phyloP scores from a whole-genome alignment of 1,139 yeast species.

The Suhomyces atakaporum region DNA sequence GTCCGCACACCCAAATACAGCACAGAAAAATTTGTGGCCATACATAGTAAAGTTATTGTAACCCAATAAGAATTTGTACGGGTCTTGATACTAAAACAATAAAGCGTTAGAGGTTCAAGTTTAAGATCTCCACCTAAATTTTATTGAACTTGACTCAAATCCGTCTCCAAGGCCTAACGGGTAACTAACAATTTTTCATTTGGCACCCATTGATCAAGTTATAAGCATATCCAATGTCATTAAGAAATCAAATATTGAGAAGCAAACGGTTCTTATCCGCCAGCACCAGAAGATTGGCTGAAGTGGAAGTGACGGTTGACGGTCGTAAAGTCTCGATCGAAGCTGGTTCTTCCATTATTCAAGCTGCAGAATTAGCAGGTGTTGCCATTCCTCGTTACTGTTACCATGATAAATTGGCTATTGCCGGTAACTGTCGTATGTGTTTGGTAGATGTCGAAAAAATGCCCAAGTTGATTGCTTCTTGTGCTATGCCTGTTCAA shows the following conservation, averaged over 20 bases:
- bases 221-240: conserved; percentile 12
- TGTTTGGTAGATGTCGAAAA: conserved; percentile 88
- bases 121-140: not conserved
- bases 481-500: conserved; percentile 90
- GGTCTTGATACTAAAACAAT: conserved; percentile 3
- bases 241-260: conserved; percentile 28
- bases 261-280: conserved; percentile 35
- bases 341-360: conserved; percentile 86
- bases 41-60: conserved; percentile 9
- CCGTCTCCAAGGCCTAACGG: conserved; percentile 1
- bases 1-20: conserved; percentile 10
- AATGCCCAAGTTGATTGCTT: conserved; percentile 88
- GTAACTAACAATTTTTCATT: conserved; percentile 2
- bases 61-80: conserved; percentile 7
- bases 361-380: conserved; percentile 92
- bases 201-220: conserved; percentile 7
- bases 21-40: conserved; percentile 17
- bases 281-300: conserved; percentile 40
- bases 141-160: conserved; percentile 2
- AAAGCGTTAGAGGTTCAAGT: conserved; percentile 3
- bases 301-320: conserved; percentile 76
- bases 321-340: conserved; percentile 77
- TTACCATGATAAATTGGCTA: conserved; percentile 86
- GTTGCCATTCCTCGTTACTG: conserved; percentile 87
- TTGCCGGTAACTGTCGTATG: conserved; percentile 97